phyloP scores from a whole-genome alignment of 495 filamentous ascomycete genomes.

The Aspergillus steynii region DNA sequence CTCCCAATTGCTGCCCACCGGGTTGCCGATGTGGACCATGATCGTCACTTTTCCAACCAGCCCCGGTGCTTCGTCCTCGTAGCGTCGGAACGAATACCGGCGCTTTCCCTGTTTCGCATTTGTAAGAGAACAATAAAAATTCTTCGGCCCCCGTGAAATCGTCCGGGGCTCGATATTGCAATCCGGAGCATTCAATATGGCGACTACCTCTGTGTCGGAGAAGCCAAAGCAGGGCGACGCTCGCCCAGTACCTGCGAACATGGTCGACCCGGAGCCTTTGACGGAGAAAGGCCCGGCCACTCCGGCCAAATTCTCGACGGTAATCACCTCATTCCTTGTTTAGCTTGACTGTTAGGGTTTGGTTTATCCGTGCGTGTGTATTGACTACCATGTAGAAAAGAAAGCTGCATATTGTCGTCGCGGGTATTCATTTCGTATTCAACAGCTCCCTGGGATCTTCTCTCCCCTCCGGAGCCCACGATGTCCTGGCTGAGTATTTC shows the following conservation, averaged over 20 bases:
- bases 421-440: conserved; percentile 55
- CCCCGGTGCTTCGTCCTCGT: background rate
- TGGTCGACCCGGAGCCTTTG: background rate
- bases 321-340: background rate
- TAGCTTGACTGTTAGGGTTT: background rate
- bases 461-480: conserved; percentile 18
- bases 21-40: background rate
- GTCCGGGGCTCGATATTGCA: no score
- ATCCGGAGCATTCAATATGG: background rate
- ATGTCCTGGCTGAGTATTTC: conserved; percentile 49
- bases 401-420: conserved; percentile 52
- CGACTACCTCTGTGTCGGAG: background rate
- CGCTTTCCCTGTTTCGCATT: background rate
- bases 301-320: background rate
- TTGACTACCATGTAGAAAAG: background rate
- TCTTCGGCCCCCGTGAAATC: background rate
- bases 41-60: background rate
- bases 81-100: background rate
- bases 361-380: background rate
- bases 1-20: background rate
- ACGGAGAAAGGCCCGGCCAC: background rate
- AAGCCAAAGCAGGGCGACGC: background rate
- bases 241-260: background rate
- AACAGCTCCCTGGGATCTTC: conserved; percentile 63
- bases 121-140: background rate